Conservation (phyloP, 2,329 filamentous ascomycete species). For the Esteya vermicola region DNA sequence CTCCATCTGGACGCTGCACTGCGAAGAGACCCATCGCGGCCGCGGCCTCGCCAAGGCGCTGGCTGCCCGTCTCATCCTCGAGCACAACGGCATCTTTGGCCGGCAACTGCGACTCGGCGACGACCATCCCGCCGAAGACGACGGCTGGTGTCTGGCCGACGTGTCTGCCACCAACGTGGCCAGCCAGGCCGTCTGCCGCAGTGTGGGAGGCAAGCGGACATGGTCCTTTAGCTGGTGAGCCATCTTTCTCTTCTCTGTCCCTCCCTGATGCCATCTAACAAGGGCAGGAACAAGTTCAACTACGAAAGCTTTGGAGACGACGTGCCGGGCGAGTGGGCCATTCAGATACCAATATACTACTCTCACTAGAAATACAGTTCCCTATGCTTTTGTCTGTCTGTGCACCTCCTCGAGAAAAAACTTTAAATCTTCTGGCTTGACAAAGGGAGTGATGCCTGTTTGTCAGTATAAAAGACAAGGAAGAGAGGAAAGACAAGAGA, state of each 20-base stretch:
- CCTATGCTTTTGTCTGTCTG: constrained; percentile 36
- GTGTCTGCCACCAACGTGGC: constrained; percentile 45
- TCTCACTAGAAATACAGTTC: background rate
- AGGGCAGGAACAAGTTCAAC: constrained; percentile 10
- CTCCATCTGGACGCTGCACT: constrained; percentile 46
- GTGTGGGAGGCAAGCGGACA: constrained; percentile 38
- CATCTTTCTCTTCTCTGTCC: background rate
- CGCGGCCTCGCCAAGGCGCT: constrained; percentile 49
- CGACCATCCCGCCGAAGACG: constrained; percentile 41
- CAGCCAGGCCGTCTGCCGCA: constrained; percentile 48
- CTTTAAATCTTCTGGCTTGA: constrained; percentile 83
- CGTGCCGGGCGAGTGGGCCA: background rate
- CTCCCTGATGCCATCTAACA: background rate
- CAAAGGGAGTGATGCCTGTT: constrained; percentile 79
- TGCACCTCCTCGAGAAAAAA: constrained; percentile 94
- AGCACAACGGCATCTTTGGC: constrained; percentile 27
- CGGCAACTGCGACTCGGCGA: constrained; percentile 42
- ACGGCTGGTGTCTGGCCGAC: constrained; percentile 46
- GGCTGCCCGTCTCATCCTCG: constrained; percentile 40
- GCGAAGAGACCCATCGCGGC: constrained; percentile 45
- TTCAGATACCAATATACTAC: too few relatives aligned
- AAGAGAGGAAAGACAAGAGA: background rate
- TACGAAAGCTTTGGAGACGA: constrained; percentile 10
- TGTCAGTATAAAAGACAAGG: background rate
- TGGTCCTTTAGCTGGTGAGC: constrained; percentile 49